Conservation (phyloP, 129 eudicot species). For the Deinandra increscens region DNA sequence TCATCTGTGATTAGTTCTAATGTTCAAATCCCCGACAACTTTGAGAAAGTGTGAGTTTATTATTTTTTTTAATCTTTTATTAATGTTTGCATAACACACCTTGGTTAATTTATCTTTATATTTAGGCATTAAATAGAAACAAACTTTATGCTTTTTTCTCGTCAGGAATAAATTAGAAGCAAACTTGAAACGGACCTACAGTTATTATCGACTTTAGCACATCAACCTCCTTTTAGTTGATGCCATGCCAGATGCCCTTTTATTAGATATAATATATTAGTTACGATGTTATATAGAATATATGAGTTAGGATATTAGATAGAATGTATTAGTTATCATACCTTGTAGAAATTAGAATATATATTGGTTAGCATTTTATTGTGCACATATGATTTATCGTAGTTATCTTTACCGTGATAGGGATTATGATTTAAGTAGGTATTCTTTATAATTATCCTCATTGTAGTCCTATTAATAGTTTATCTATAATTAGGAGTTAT, state of each 20-base stretch:
- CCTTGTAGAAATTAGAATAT: too few relatives aligned
- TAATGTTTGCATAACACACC: not conserved
- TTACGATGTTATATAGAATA: too few relatives aligned
- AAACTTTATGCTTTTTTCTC: not conserved
- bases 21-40: slow-evolving; percentile 65
- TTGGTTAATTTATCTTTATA: not conserved
- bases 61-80: not conserved
- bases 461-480: too few relatives aligned
- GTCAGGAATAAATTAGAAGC: not conserved
- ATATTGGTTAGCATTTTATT: too few relatives aligned
- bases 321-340: too few relatives aligned
- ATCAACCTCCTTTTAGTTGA: not conserved
- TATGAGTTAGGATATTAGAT: too few relatives aligned
- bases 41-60: slow-evolving; percentile 67
- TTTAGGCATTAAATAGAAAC: not conserved
- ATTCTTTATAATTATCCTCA: too few relatives aligned
- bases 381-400: too few relatives aligned
- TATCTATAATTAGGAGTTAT: too few relatives aligned
- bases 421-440: too few relatives aligned
- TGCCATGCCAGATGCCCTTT: not conserved
- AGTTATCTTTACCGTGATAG: too few relatives aligned
- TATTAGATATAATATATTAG: too few relatives aligned
- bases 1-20: slow-evolving; percentile 32
- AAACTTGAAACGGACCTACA: not conserved
- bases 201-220: not conserved